Percentiles rank a stretch among this genome's conserved stretches.
Conservation (phyloP, 176 grass and related monocot species). For the Zizania latifolia region DNA sequence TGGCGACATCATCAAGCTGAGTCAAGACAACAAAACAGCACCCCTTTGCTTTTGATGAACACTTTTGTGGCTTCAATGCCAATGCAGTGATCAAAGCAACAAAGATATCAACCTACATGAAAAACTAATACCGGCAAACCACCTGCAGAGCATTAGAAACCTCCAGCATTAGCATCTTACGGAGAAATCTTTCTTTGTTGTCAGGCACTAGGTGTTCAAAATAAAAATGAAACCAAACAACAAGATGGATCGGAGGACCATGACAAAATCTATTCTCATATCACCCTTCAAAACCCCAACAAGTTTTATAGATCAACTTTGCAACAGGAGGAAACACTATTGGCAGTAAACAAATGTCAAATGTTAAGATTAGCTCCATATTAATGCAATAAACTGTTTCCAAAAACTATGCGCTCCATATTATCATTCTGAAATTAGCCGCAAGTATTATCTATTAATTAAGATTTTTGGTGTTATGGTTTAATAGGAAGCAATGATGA, state of each 20-base stretch:
- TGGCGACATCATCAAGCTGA: constrained; percentile 38
- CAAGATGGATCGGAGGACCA: background rate
- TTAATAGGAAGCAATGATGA: background rate
- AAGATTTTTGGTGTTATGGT: background rate
- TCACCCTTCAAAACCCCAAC: background rate
- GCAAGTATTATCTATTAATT: background rate
- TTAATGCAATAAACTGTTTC: constrained; percentile 14
- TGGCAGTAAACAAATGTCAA: constrained; percentile 28
- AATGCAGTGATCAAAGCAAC: constrained; percentile 1
- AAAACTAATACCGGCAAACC: constrained; percentile 6
- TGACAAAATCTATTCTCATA: background rate
- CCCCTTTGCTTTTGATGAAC: constrained; percentile 3
- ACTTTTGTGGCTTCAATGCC: constrained; percentile 8
- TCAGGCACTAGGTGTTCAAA: background rate
- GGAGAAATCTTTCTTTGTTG: background rate
- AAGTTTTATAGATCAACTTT: background rate
- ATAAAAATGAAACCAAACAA: background rate
- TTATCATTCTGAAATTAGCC: background rate
- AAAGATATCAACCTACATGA: constrained; percentile 3
- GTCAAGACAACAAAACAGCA: constrained; percentile 4
- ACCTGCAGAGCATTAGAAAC: constrained; percentile 33
- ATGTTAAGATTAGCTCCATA: constrained; percentile 6
- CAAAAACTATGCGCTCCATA: background rate
- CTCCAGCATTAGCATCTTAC: background rate
- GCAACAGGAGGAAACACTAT: background rate